A percentile compares a stretch with the other conserved stretches of the same genome.
phyloP scores from a whole-genome alignment of 148 eudicot genomes.

The Pouteria glomerata region DNA sequence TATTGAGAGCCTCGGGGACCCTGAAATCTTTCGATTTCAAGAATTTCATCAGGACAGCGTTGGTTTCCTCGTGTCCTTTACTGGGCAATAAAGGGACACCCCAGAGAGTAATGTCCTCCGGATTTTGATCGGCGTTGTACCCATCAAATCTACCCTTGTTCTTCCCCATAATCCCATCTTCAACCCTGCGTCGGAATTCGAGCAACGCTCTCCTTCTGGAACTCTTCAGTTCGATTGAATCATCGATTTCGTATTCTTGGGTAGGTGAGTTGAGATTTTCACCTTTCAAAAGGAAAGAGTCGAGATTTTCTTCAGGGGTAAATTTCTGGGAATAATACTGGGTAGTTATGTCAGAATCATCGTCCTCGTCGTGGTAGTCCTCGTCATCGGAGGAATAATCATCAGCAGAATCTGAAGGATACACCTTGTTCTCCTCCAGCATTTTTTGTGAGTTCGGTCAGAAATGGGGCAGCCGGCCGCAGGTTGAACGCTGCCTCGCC shows the following conservation, averaged over 20 bases:
- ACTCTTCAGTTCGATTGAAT: constrained; percentile 1
- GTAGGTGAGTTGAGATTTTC: background rate
- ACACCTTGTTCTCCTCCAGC: constrained; percentile 20
- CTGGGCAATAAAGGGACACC: constrained; percentile 79
- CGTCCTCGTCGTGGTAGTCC: background rate
- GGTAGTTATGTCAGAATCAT: background rate
- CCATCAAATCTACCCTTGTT: background rate
- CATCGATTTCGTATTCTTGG: constrained; percentile 4
- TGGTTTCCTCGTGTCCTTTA: constrained; percentile 48
- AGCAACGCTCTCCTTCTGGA: constrained; percentile 26
- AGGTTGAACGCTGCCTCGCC: too few relatives aligned
- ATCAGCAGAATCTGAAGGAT: constrained; percentile 17
- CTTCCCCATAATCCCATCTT: constrained; percentile 35
- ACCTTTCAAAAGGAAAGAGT: too few relatives aligned
- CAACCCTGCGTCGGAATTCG: constrained; percentile 46
- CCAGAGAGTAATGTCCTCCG: constrained; percentile 53
- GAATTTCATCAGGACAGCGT: constrained; percentile 52
- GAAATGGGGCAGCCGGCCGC: too few relatives aligned
- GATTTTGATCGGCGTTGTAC: constrained; percentile 15
- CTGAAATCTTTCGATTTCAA: constrained; percentile 51
- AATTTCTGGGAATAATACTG: background rate
- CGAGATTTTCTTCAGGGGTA: background rate
- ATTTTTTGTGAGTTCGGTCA: too few relatives aligned
- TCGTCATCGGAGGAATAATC: too few relatives aligned
- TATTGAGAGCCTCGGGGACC: constrained; percentile 51